These are phyloP conservation scores for Isoetes taiwanensis DNA, from an alignment of 75 land plant genomes.

Conservation along the genomic window DNA sequence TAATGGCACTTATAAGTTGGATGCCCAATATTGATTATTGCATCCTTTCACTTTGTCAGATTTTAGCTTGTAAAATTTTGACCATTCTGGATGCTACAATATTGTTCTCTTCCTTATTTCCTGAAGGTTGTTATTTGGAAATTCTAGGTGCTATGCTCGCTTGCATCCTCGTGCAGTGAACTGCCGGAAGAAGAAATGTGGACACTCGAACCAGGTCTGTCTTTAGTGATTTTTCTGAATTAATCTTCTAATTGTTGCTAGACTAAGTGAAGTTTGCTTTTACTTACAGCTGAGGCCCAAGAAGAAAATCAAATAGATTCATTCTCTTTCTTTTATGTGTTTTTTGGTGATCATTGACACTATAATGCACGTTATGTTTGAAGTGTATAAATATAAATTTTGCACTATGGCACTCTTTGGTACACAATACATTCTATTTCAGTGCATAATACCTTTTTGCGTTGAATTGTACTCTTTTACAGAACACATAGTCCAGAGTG, in stretches of 20 bases:
- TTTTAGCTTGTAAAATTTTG: not conserved
- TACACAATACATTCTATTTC: too few relatives aligned
- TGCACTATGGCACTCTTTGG: too few relatives aligned
- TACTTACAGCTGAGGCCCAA: slow-evolving; percentile 47
- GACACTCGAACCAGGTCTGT: slow-evolving; percentile 54
- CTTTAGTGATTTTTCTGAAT: not conserved
- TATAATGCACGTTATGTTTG: too few relatives aligned
- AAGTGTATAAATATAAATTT: too few relatives aligned
- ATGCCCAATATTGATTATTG: not conserved
- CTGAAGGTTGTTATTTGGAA: not conserved
- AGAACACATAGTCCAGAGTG: too few relatives aligned
- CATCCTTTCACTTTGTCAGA: not conserved
- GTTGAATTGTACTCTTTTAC: too few relatives aligned
- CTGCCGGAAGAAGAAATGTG: slow-evolving; percentile 66
- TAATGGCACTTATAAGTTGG: not conserved
- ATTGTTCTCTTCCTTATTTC: not conserved
- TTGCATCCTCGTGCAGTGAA: slow-evolving; percentile 64
- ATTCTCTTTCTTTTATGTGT: too few relatives aligned
- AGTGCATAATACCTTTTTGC: too few relatives aligned
- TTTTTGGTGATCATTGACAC: too few relatives aligned
- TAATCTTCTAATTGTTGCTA: not conserved
- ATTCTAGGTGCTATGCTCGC: slow-evolving; percentile 53
- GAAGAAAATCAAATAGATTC: slow-evolving; percentile 50
- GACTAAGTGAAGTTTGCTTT: not conserved
- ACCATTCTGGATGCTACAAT: not conserved